These are phyloP conservation scores for Pezicula neosporulosa DNA, from an alignment of 2,329 filamentous ascomycete species.

Conservation along the genomic window DNA sequence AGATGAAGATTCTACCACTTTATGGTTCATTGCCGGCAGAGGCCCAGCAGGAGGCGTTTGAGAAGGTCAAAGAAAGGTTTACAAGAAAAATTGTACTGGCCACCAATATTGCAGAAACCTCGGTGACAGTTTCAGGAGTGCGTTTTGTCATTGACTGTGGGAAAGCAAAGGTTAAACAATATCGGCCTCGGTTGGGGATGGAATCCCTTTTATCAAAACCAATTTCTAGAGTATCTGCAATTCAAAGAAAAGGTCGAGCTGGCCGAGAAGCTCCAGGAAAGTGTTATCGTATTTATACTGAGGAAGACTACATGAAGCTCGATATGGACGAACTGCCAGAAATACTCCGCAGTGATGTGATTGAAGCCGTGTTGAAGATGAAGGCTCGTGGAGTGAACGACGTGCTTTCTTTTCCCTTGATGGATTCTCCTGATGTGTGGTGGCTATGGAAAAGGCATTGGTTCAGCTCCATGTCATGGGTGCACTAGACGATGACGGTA, in stretches of 20 bases:
- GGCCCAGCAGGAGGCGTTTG: conserved; percentile 83
- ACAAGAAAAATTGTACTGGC: conserved; percentile 88
- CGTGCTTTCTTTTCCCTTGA: conserved; percentile 76
- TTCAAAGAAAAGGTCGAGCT: conserved; percentile 87
- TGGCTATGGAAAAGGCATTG: conserved; percentile 78
- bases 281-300: conserved; percentile 86
- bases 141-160: conserved; percentile 89
- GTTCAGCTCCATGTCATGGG: conserved; percentile 76
- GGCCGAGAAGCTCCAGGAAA: conserved; percentile 89
- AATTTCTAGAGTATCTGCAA: conserved; percentile 89
- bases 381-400: conserved; percentile 86
- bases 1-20: conserved; percentile 69
- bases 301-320: conserved; percentile 67
- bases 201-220: conserved; percentile 88
- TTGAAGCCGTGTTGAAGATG: conserved; percentile 85
- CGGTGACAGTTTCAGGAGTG: conserved; percentile 91
- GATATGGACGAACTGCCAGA: conserved; percentile 78
- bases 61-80: conserved; percentile 63
- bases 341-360: conserved; percentile 85
- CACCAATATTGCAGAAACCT: conserved; percentile 98
- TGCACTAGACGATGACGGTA: conserved; percentile 68
- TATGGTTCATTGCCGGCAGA: conserved; percentile 88
- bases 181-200: conserved; percentile 76
- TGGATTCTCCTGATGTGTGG: conserved; percentile 72
- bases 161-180: conserved; percentile 93